Evolutionary conservation across 2,329 filamentous ascomycete genomes (phyloP).

Genomic region (Catunica adiposa): DNA sequence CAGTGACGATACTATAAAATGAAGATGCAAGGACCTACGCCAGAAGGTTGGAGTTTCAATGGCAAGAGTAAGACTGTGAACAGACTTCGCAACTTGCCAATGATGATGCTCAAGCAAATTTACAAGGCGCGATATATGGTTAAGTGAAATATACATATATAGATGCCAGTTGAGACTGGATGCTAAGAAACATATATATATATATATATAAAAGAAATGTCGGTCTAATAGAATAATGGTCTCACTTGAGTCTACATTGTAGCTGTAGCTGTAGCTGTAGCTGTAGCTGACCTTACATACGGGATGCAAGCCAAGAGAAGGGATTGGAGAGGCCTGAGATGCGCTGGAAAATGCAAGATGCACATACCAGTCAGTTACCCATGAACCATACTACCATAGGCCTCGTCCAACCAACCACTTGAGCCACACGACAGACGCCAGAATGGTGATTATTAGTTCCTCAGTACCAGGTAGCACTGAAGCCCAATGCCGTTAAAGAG

Average conservation of each 20-base stretch:
- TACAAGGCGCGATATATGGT: background rate
- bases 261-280: background rate
- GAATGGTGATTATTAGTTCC: background rate
- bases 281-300: background rate
- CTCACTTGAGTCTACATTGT: background rate
- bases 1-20: background rate
- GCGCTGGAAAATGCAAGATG: background rate
- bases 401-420: background rate
- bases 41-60: background rate
- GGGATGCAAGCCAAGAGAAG: background rate
- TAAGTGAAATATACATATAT: no score
- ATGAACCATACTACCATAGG: background rate
- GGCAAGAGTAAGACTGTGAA: background rate
- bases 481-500: background rate
- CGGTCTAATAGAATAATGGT: background rate
- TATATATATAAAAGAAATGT: background rate
- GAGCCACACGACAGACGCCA: background rate
- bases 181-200: no score
- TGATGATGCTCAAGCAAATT: background rate
- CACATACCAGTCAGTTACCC: background rate
- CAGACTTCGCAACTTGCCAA: background rate
- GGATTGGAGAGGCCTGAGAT: background rate
- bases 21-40: background rate
- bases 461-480: no score
- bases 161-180: no score